Percentiles rank a stretch among this genome's conserved stretches.
Conservation (phyloP, 768 basidiomycete genomes). For the Leccinum imitatum region DNA sequence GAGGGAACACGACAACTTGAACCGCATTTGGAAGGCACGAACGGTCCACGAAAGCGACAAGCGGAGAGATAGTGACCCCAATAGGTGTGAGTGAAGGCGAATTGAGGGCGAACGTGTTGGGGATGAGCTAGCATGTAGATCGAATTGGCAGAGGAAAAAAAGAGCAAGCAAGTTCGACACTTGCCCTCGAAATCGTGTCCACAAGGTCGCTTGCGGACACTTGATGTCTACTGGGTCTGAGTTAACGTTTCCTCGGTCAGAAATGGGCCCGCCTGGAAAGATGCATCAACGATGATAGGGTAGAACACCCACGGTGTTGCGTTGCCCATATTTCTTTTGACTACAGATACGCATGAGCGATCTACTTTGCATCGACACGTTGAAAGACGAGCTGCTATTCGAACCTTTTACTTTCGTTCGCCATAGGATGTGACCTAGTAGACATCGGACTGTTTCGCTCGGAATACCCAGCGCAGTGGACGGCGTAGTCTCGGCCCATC, state of each 20-base stretch:
- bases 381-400: slow-evolving; percentile 30
- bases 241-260: background rate
- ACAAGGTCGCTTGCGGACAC: slow-evolving; percentile 61
- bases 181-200: slow-evolving; percentile 68
- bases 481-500: slow-evolving; percentile 53
- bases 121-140: no score
- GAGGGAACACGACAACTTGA: no score
- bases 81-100: no score
- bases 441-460: slow-evolving; percentile 74
- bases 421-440: slow-evolving; percentile 72
- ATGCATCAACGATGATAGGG: background rate
- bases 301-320: slow-evolving; percentile 65
- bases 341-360: slow-evolving; percentile 35
- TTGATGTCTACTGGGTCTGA: slow-evolving; percentile 60
- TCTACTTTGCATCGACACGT: background rate
- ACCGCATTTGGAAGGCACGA: no score
- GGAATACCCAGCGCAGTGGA: slow-evolving; percentile 53
- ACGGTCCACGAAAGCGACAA: no score
- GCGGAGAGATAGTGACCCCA: no score
- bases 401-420: slow-evolving; percentile 52
- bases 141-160: slow-evolving; percentile 2
- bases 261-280: background rate
- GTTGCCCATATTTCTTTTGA: slow-evolving; percentile 61
- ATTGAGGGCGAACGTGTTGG: no score
- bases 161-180: slow-evolving; percentile 11